Conservation (phyloP, 139 green algal species). For the Ettlia oleoabundans region DNA sequence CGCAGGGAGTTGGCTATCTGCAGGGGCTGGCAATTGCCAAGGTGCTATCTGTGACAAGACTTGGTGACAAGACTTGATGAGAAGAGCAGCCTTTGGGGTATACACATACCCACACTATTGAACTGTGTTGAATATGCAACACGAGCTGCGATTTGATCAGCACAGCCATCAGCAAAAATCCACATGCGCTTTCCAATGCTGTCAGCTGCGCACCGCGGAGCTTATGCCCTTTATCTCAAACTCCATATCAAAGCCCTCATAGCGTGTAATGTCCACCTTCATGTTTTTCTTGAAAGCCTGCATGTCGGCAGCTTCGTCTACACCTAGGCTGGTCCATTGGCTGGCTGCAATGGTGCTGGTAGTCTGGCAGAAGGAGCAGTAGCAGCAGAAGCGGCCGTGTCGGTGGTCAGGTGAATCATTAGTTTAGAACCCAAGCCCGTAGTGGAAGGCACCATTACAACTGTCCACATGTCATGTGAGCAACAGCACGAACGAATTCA, state of each 20-base stretch:
- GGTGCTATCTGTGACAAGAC: too few species aligned
- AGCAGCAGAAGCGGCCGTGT: not conserved
- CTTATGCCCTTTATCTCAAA: slow-evolving; percentile 93
- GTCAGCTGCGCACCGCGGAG: slow-evolving; percentile 33
- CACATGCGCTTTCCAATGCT: not conserved
- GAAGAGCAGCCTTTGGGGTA: too few species aligned
- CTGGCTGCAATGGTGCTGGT: slow-evolving; percentile 70
- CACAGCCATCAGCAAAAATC: too few species aligned
- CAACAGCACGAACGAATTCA: not conserved
- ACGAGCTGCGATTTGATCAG: not conserved
- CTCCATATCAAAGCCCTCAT: slow-evolving; percentile 70
- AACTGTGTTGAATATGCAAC: not conserved
- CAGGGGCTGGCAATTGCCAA: not conserved
- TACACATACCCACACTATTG: not conserved
- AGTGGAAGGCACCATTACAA: not conserved
- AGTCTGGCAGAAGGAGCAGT: slow-evolving; percentile 51
- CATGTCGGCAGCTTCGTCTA: slow-evolving; percentile 83
- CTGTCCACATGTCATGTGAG: not conserved
- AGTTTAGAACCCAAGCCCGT: not conserved
- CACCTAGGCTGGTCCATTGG: slow-evolving; percentile 68
- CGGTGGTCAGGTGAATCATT: not conserved
- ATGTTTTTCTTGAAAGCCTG: slow-evolving; percentile 73
- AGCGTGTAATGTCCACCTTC: slow-evolving; percentile 53
- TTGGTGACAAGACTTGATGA: too few species aligned
- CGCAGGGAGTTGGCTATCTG: slow-evolving; percentile 93